Base-by-base conservation (phyloP, 305 asterid genomes). In the Salvia sclarea region DNA sequence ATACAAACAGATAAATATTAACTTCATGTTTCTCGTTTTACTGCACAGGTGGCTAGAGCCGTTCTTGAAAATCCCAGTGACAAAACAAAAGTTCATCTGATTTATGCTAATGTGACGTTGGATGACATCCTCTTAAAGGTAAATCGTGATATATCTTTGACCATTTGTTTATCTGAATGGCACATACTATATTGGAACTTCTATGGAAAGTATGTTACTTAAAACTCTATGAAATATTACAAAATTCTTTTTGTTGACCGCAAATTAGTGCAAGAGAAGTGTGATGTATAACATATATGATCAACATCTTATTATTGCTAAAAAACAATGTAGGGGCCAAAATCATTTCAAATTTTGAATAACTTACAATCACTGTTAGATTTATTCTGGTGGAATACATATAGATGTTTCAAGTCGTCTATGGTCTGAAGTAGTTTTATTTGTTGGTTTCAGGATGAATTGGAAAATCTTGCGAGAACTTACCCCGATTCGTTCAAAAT, bases 91-190 rank as follows among this genome's bases (percentile, higher is more conserved):
- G 86, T 89, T 80, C 84, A 84, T 74, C 84, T 89, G 65, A 85
- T 89, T 44, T 89, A 89, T 74, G 96, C 96, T 65, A 89, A 89
- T 72, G 92, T 89, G 60, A 80, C 87, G 14, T 44, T 58, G 10
- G 96, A 89, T 18, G 96, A 89, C 78, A 87, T 89, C 76, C 86
- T 89, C 61, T 41, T 89, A 50, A 89, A 89, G 95, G 95, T 87
- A 75, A 64, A 65, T 49, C 28, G 33, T 31, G 20, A 31, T 11
- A 25, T 52, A 14, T 50, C 63, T 56, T 66, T 11, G 31, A 28
- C 57, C 61, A 31, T 8, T 40, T 18, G 3, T 60, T 65, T 33
- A 49, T 50, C 50, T n/a, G 22, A 30, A 33, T 41, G 43, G 40
- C 3, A 48, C 18, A 30, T 64, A 13, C 16, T 49, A 11, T n/a